Base-by-base conservation (phyloP, 1,139 yeast species). In the Sugiyamaella pinicola region DNA sequence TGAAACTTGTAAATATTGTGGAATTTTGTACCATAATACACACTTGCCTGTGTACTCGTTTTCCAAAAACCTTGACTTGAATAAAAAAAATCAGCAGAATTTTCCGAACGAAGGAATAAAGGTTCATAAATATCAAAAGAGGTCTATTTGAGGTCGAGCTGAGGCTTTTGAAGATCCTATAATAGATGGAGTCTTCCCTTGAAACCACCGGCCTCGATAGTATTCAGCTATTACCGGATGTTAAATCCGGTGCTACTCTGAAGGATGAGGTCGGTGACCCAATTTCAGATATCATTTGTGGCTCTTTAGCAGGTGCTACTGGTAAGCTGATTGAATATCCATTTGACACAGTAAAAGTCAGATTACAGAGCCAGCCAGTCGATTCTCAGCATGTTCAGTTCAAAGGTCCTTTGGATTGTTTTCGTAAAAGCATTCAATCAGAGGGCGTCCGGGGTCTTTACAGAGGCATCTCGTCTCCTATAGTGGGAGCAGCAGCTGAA, bases 291-390 rank as follows among this genome's bases (percentile, higher is more conserved):
- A 58, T 71, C 6, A 47, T 63, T 13, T 69, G 69, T 47, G 74
- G 75, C 10, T 70, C 73, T 12, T 55, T 77, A 9, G 83, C 97
- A 0, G 98, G 98, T 7, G 85, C 88, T 58, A 71, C 82, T 8
- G 97, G 96, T 2, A 91, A 91, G 66, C 65, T 87, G 31, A 80
- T 91, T 5, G 98, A 91, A 69, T 90, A 84, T 63, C 98, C 98
- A 0, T 88, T 91, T 61, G 98, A 91, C 65, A 91, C 98, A 0
- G 79, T 90, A 49, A 91, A 91, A 68, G 98, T 91, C 2, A 75
- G 97, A 53, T 75, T 91, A 31, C 98, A 91, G 69, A 82, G 96
- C 0, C 83, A 82, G 59, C 79, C 83, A 1, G 74, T 69, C 71
- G 42, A 57, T 56, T 10, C 81, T 81, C 0, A 61, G 73, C 21